Conservation (phyloP, 768 basidiomycete genomes). For the Pleurotus cornucopiae region DNA sequence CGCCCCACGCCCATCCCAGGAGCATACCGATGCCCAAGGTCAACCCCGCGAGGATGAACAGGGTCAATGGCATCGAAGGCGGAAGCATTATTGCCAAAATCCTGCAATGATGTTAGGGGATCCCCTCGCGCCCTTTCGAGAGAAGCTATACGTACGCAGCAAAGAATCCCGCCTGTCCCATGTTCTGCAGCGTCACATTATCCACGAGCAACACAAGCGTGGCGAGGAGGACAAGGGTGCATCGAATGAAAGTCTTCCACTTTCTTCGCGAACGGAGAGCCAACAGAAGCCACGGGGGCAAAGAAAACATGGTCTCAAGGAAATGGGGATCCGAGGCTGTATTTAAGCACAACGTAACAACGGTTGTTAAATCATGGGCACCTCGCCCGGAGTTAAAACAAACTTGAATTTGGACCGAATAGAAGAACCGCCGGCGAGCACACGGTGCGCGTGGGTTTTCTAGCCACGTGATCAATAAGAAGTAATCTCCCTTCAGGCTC, state of each 20-base stretch:
- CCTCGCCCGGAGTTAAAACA: too few relatives aligned
- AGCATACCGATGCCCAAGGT: constrained; percentile 43
- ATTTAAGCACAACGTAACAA: too few relatives aligned
- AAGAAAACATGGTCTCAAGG: neutral
- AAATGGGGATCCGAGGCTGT: too few relatives aligned
- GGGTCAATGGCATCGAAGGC: constrained; percentile 1
- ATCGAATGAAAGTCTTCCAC: constrained; percentile 37
- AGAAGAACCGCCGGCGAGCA: too few relatives aligned
- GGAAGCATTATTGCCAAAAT: neutral
- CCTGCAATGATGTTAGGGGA: too few relatives aligned
- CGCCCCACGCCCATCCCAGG: constrained; percentile 44
- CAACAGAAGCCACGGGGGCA: constrained; percentile 24
- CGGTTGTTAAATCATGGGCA: too few relatives aligned
- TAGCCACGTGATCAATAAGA: too few relatives aligned
- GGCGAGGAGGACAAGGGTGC: constrained; percentile 27
- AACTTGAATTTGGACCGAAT: too few relatives aligned
- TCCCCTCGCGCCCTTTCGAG: too few relatives aligned
- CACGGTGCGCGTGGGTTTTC: too few relatives aligned
- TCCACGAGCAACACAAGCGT: constrained; percentile 32
- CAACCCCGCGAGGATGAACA: neutral
- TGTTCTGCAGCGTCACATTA: constrained; percentile 22
- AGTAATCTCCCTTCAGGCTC: too few relatives aligned
- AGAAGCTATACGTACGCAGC: constrained; percentile 19
- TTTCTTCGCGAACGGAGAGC: constrained; percentile 29
- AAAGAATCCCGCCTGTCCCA: constrained; percentile 41